These are phyloP conservation scores for Karstenula rhodostoma DNA, from an alignment of 2,329 filamentous ascomycete genomes.

Conservation along the genomic window DNA sequence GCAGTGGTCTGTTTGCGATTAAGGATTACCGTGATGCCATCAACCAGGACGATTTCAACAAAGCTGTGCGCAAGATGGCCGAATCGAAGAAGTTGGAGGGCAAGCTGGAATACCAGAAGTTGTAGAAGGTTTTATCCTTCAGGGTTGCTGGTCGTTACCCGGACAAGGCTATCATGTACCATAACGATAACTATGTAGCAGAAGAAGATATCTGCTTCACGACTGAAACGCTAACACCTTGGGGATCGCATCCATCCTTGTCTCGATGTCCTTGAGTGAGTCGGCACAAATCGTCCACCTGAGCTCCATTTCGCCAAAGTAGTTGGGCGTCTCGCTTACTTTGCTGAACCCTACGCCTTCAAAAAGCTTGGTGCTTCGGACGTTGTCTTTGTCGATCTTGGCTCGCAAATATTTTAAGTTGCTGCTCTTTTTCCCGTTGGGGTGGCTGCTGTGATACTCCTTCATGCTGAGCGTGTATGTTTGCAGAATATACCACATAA, in stretches of 20 bases:
- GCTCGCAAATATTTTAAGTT: constrained; percentile 62
- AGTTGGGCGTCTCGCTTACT: constrained; percentile 62
- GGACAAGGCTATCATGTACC: constrained; percentile 35
- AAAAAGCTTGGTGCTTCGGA: constrained; percentile 66
- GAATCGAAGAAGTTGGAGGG: constrained; percentile 98
- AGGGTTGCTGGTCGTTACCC: constrained; percentile 9
- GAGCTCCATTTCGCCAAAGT: constrained; percentile 74
- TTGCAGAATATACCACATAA: constrained; percentile 72
- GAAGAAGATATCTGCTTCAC: constrained; percentile 19
- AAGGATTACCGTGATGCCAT: constrained; percentile 97
- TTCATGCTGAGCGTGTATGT: constrained; percentile 64
- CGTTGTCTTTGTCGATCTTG: constrained; percentile 68
- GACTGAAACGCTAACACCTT: constrained; percentile 12
- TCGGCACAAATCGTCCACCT: constrained; percentile 37
- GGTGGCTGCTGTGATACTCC: constrained; percentile 57
- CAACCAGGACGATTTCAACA: constrained; percentile 99
- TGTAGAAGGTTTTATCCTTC: constrained; percentile 60
- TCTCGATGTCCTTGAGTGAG: constrained; percentile 14
- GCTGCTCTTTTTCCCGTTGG: constrained; percentile 23
- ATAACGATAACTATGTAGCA: constrained; percentile 27
- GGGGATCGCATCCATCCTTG: constrained; percentile 15
- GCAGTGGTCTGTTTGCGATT: constrained; percentile 92
- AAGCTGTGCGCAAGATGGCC: constrained; percentile 95
- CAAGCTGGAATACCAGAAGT: constrained; percentile 96
- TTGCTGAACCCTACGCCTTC: constrained; percentile 66